These are phyloP conservation scores for Microbotryum scabiosae DNA, from an alignment of 1,284 basidiomycete species.

Conservation along the genomic window DNA sequence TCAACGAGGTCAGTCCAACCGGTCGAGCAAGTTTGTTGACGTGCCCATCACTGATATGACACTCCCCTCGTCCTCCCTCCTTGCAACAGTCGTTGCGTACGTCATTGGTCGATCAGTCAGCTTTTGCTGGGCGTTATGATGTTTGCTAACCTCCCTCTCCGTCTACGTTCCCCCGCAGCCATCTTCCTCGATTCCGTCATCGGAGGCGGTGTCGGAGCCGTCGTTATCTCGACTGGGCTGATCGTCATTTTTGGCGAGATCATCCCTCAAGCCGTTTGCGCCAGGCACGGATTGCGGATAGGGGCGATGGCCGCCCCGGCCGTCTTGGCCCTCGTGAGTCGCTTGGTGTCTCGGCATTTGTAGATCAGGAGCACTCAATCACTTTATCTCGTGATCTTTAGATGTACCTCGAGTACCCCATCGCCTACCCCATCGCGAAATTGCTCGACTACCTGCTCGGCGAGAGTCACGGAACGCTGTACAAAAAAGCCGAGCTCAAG, in stretches of 20 bases:
- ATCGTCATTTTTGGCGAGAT: conserved; percentile 33
- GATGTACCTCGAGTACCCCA: conserved; percentile 50
- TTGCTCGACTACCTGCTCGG: conserved; percentile 73
- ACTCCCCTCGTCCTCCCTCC: too few species aligned
- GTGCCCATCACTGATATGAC: conserved; percentile 47
- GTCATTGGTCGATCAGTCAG: not conserved
- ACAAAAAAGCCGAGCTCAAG: conserved; percentile 36
- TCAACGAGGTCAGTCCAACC: conserved; percentile 52
- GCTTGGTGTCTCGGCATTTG: not conserved
- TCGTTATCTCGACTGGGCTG: conserved; percentile 20
- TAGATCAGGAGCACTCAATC: not conserved
- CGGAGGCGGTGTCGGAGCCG: conserved; percentile 38
- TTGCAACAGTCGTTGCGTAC: conserved; percentile 2
- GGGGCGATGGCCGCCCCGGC: conserved; percentile 82
- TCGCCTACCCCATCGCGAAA: conserved; percentile 82
- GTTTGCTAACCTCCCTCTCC: not conserved
- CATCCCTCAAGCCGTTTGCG: conserved; percentile 52
- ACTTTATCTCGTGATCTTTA: not conserved
- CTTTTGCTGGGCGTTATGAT: conserved; percentile 1
- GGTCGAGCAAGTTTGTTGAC: conserved; percentile 61
- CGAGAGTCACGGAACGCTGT: conserved; percentile 46
- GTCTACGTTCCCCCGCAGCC: conserved; percentile 48
- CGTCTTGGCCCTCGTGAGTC: conserved; percentile 55
- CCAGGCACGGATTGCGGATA: conserved; percentile 80
- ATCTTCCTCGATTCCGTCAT: conserved; percentile 81